Base-by-base conservation (phyloP, 2,329 filamentous ascomycete genomes). In the Talaromyces sp. region DNA sequence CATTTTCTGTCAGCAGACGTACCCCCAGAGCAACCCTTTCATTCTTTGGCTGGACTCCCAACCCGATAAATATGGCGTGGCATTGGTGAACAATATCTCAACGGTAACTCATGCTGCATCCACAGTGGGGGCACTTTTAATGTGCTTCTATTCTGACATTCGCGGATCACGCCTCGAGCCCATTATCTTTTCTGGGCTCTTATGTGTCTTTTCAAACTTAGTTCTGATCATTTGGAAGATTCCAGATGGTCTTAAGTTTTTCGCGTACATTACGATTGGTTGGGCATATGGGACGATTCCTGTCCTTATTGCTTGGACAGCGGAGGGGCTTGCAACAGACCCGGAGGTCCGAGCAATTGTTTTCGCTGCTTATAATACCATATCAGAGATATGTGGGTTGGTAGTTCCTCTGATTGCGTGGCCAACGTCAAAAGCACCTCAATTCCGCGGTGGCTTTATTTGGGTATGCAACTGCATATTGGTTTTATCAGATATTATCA, bases 41-140 rank as follows among this genome's bases (percentile, higher is more conserved):
- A 46, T 46, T 19, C 43, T 46, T 30, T 46, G 43, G 43, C 43
- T 46, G 8, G 43, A 46, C 43, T 46, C 43, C 7, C 43, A 46
- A 20, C 43, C 43, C 6, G 32, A 46, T 11, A 46, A 46, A 20
- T 46, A 46, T 14, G 16, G 27, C 13, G 17, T 36, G n/a, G 43
- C 43, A 33, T 17, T 46, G 10, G 43, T 46, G 27, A 46, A 46
- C 11, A 46, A 46, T 19, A 22, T 46, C 14, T 46, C 43, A 4
- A 46, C 43, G 10, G 17, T 46, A 13, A 46, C 43, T 13, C 32
- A 46, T 32, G 43, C 17, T 4, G 43, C 43, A 3, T 27, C 43
- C 2, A 17, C 30, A 19, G 43, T 19, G 13, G 43, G 43, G 2
- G 43, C 43, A 14, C 20, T 46, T n/a, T n/a, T 46, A 8, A 46